These are phyloP conservation scores for Casuarina glauca DNA, from an alignment of 306 rosid species.

Conservation along the genomic window DNA sequence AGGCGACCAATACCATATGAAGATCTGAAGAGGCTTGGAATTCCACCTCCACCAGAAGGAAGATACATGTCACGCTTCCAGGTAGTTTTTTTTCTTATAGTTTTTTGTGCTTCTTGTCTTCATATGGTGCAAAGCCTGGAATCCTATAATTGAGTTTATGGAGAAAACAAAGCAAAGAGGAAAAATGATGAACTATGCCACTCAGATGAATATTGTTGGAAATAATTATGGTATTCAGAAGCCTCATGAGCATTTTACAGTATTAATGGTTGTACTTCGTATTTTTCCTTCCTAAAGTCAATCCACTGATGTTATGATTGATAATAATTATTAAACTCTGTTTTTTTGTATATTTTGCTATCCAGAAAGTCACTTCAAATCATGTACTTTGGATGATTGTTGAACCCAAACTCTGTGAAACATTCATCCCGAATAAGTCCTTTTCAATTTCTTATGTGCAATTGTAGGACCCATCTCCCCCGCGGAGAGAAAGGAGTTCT, in stretches of 20 bases:
- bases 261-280: neutral
- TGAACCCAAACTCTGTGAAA: neutral
- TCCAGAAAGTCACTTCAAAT: neutral
- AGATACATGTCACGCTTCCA: conserved; percentile 76
- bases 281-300: neutral
- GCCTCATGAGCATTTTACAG: neutral
- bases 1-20: conserved; percentile 80
- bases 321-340: neutral
- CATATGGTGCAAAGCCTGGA: neutral
- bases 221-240: neutral
- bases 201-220: neutral
- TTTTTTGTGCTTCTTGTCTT: neutral
- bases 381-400: neutral
- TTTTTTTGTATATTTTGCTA: neutral
- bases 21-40: conserved; percentile 77
- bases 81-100: conserved; percentile 41
- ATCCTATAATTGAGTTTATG: neutral
- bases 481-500: conserved; percentile 56
- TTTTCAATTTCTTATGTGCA: conserved; percentile 3
- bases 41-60: conserved; percentile 94
- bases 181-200: neutral
- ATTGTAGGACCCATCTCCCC: conserved; percentile 78
- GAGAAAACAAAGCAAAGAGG: neutral
- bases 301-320: neutral
- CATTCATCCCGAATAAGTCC: neutral